Evolutionary conservation across 129 eudicot species (phyloP).

Genomic region (Arctium lappa): DNA sequence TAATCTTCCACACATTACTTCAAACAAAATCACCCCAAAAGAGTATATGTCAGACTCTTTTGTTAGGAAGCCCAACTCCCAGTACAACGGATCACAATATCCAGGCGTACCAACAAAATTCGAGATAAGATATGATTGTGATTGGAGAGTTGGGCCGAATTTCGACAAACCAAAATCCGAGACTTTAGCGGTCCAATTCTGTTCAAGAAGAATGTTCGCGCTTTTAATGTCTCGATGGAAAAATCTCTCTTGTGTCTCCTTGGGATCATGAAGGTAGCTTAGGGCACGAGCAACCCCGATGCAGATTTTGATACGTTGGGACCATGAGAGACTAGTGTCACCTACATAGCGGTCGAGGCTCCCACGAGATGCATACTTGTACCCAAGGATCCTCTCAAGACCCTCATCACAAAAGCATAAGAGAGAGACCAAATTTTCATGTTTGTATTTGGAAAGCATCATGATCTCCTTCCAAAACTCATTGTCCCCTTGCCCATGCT

Average conservation of each 20-base stretch:
- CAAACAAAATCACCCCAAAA: not conserved
- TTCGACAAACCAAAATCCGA: constrained; percentile 37
- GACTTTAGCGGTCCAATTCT: constrained; percentile 26
- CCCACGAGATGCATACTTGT: too few relatives aligned
- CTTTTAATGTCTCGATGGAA: constrained; percentile 36
- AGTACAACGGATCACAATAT: constrained; percentile 36
- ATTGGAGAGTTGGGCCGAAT: constrained; percentile 18
- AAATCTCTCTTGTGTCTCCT: not conserved
- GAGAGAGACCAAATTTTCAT: too few relatives aligned
- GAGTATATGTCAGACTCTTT: not conserved
- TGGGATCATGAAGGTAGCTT: too few relatives aligned
- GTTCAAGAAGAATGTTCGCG: constrained; percentile 35
- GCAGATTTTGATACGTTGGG: too few relatives aligned
- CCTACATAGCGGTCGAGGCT: too few relatives aligned
- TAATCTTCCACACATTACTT: not conserved
- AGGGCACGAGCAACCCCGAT: too few relatives aligned
- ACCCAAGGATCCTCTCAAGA: too few relatives aligned
- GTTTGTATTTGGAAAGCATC: too few relatives aligned
- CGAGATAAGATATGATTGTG: constrained; percentile 1
- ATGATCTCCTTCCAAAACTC: too few relatives aligned
- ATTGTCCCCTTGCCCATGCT: too few relatives aligned
- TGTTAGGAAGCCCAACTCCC: not conserved
- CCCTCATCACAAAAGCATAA: too few relatives aligned
- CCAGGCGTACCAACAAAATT: constrained; percentile 34
- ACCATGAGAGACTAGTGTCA: too few relatives aligned